These are phyloP conservation scores for Tilletia indica DNA, from an alignment of 1,284 basidiomycete genomes.

Conservation along the genomic window DNA sequence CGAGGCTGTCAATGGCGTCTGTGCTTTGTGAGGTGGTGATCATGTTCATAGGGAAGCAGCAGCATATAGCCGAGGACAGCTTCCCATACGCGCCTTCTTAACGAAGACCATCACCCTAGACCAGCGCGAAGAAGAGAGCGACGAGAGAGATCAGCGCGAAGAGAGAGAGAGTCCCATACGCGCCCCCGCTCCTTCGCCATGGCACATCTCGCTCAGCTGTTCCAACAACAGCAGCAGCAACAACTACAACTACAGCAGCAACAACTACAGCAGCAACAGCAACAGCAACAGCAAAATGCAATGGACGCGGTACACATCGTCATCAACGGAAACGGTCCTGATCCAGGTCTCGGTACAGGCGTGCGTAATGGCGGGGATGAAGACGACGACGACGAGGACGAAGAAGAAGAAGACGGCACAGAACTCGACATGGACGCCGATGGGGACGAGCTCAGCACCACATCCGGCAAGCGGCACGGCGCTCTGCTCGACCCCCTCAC, in stretches of 20 bases:
- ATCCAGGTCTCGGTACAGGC: neutral
- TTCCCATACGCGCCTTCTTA: too few relatives aligned
- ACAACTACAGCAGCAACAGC: neutral
- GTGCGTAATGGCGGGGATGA: neutral
- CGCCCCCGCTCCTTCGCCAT: neutral
- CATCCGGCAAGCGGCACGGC: conserved; percentile 49
- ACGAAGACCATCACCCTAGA: too few relatives aligned
- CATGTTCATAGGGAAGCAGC: too few relatives aligned
- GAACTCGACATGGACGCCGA: conserved; percentile 24
- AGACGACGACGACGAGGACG: conserved; percentile 26
- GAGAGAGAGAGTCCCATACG: neutral
- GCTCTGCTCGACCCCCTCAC: conserved; percentile 47
- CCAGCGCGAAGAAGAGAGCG: too few relatives aligned
- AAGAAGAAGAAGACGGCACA: conserved; percentile 23
- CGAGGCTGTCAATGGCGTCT: neutral
- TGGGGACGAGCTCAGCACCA: conserved; percentile 43
- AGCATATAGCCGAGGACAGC: too few relatives aligned
- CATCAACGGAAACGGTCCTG: neutral
- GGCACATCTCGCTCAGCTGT: conserved; percentile 14
- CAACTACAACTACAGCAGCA: neutral
- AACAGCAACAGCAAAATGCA: neutral
- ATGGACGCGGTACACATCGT: neutral
- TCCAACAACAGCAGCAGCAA: neutral
- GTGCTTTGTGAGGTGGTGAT: neutral
- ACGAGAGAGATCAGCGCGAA: neutral